phyloP scores from a whole-genome alignment of 345 rosid species.

The Eutrema japonicum region DNA sequence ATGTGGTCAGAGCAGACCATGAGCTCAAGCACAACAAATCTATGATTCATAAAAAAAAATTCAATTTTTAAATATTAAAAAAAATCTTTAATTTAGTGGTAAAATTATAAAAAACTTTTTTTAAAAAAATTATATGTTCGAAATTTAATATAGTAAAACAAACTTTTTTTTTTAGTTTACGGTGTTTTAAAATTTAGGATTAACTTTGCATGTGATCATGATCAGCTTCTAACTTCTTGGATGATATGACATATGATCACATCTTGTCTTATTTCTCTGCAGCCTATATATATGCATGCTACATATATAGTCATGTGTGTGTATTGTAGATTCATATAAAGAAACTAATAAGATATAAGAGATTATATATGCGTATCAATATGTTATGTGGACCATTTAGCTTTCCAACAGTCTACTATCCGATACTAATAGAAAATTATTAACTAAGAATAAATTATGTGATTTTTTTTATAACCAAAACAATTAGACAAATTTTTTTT shows the following conservation, averaged over 20 bases:
- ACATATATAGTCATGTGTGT: neutral
- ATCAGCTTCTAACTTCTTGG: conserved; percentile 31
- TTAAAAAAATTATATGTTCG: no score
- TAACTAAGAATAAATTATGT: conserved; percentile 11
- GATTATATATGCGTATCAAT: conserved; percentile 18
- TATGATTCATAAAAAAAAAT: no score
- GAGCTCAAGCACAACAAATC: no score
- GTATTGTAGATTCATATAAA: neutral
- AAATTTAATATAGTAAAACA: no score
- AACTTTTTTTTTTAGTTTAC: no score
- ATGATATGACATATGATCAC: conserved; percentile 34
- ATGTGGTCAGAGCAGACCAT: conserved; percentile 17
- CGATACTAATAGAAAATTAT: neutral
- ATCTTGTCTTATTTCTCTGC: conserved; percentile 11
- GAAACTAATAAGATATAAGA: neutral
- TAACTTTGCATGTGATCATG: conserved; percentile 23
- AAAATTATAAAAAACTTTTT: no score
- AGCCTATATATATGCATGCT: neutral
- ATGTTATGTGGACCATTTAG: conserved; percentile 21
- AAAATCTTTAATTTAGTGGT: no score
- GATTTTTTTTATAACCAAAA: neutral
- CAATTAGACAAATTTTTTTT: neutral
- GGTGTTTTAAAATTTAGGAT: no score
- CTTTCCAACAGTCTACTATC: neutral
- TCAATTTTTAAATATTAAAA: no score